Evolutionary conservation across 345 rosid genomes (phyloP).

Genomic region (Noccaea bulbosa): DNA sequence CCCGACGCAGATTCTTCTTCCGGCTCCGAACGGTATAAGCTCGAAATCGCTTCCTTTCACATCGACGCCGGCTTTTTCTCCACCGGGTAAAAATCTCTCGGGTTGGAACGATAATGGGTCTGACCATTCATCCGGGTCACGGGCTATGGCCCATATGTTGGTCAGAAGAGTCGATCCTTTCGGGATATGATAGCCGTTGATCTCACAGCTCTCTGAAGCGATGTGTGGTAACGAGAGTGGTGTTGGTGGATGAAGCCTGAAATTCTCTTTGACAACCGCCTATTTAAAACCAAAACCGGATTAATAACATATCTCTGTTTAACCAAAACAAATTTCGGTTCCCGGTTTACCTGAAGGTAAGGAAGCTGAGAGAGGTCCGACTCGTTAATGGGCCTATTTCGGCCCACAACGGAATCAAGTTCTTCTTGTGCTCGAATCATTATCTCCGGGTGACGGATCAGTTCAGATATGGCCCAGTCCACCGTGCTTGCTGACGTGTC

Average conservation of each 20-base stretch:
- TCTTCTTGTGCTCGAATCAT: slow-evolving; percentile 56
- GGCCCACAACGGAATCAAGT: slow-evolving; percentile 68
- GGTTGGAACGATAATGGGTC: slow-evolving; percentile 66
- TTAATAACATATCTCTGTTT: not conserved
- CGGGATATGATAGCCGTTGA: slow-evolving; percentile 75
- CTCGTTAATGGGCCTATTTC: slow-evolving; percentile 54
- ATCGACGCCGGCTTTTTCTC: slow-evolving; percentile 62
- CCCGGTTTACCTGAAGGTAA: slow-evolving; percentile 57
- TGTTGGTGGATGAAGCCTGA: slow-evolving; percentile 83
- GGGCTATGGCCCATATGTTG: slow-evolving; percentile 88
- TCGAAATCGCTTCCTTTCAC: slow-evolving; percentile 73
- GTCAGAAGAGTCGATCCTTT: slow-evolving; percentile 67
- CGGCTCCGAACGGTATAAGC: slow-evolving; percentile 86
- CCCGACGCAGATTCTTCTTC: slow-evolving; percentile 85
- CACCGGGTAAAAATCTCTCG: slow-evolving; percentile 75
- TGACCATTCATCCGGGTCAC: slow-evolving; percentile 73
- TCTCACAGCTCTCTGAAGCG: slow-evolving; percentile 68
- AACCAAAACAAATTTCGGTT: not conserved
- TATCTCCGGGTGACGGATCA: slow-evolving; percentile 71
- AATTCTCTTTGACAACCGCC: slow-evolving; percentile 77
- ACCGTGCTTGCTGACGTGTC: slow-evolving; percentile 92
- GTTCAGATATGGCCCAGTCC: slow-evolving; percentile 92
- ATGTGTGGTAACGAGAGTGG: slow-evolving; percentile 79
- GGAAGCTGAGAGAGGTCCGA: slow-evolving; percentile 57
- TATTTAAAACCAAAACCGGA: slow-evolving; percentile 22